phyloP scores from a whole-genome alignment of 2,329 filamentous ascomycete species.

The Aspergillus sclerotialis region DNA sequence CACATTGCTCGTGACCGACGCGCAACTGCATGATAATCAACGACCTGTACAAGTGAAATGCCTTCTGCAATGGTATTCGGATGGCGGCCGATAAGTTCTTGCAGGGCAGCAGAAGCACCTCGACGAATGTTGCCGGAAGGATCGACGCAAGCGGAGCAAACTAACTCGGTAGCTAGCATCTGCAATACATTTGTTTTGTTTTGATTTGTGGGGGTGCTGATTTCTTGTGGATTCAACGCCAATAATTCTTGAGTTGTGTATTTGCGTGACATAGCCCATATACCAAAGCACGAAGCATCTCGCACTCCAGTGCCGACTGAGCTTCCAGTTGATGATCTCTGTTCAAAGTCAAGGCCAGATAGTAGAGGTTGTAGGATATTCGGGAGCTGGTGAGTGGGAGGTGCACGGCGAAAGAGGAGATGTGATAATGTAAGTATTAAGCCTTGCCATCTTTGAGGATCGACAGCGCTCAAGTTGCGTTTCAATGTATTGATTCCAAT shows the following conservation, averaged over 20 bases:
- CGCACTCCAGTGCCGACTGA: conserved; percentile 84
- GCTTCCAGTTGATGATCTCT: conserved; percentile 74
- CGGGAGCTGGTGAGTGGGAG: conserved; percentile 62
- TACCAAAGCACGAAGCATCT: conserved; percentile 91
- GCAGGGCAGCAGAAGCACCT: conserved; percentile 85
- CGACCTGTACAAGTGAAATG: conserved; percentile 76
- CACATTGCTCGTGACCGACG: conserved; percentile 75
- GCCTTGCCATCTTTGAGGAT: conserved; percentile 85
- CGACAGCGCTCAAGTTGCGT: conserved; percentile 63
- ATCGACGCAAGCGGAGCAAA: conserved; percentile 77
- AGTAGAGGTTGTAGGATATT: conserved; percentile 71
- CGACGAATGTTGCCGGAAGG: conserved; percentile 88
- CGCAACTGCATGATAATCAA: conserved; percentile 91
- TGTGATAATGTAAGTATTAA: conserved; percentile 82
- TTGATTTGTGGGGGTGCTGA: conserved; percentile 22
- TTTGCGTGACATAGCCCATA: conserved; percentile 84
- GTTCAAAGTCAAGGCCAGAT: conserved; percentile 79
- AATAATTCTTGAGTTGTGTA: conserved; percentile 76
- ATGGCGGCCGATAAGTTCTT: conserved; percentile 89
- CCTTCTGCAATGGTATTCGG: conserved; percentile 76
- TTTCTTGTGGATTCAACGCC: conserved; percentile 42
- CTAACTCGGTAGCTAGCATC: conserved; percentile 70
- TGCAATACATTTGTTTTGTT: conserved; percentile 54
- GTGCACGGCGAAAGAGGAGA: conserved; percentile 75
- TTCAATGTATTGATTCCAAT: conserved; percentile 34